Evolutionary conservation across 2,329 filamentous ascomycete species (phyloP), one percentile per base, ranked within the genome.

Genomic region (Aspergillus tanneri): DNA sequence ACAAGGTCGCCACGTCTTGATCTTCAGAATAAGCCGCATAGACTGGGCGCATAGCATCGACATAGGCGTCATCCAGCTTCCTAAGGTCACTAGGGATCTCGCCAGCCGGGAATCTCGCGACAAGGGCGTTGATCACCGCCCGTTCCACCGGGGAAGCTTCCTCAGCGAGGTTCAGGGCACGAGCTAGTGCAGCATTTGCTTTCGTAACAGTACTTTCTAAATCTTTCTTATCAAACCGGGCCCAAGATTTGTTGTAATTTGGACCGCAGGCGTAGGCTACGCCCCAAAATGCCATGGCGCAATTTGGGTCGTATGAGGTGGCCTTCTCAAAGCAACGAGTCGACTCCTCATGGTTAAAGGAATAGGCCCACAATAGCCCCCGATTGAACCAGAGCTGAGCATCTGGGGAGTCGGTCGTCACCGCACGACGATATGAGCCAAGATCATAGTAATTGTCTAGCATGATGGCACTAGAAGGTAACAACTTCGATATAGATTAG

Each of bases 161-260:
- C 7, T 8, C 10, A 6, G 56, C 58, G 43, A 66, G 55, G 4
- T 63, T 54, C 28, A 67, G 69, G 0, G 79, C 81, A 47, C 73
- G 40, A 61, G 41, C 60, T 46, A 43, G 73, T 1, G 77, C 74
- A 8, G 61, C 46, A 30, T 75, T 69, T 3, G 77, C 77, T 23
- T 70, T 68, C 22, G 67, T 60, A 8, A 85, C 69, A 2, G 74
- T 52, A 4, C 18, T 63, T 11, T 72, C 65, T 2, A 83, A 72
- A 54, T 90, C 87, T 0, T 72, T 66, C 1, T 75, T 67, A 47
- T 86, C 85, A 54, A 89, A 89, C 8, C 80, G 74, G 12, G 79
- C 77, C 87, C 87, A 90, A 0, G 86, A 82, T 60, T 90, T 88
- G 72, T 90, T 87, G 66, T 86, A 85, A 59, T 91, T 90, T 2